These are phyloP conservation scores for Ogataea allantospora DNA, from an alignment of 805 yeast genomes.

Conservation along the genomic window DNA sequence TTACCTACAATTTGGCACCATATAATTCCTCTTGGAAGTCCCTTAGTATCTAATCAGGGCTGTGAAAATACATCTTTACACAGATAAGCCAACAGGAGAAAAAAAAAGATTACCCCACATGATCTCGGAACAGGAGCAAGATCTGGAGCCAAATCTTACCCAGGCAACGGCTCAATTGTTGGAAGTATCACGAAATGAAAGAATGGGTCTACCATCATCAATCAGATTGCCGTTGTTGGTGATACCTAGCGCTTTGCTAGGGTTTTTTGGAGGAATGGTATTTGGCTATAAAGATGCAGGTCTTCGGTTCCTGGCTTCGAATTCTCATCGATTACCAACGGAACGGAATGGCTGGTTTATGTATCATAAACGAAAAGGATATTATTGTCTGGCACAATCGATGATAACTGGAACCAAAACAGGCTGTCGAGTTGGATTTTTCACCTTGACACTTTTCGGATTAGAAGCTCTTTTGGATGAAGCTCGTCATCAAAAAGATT, in stretches of 20 bases:
- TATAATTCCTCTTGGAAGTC: too few relatives aligned
- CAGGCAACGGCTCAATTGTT: conserved; percentile 3
- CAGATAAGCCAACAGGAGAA: not conserved
- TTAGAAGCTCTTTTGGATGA: conserved; percentile 62
- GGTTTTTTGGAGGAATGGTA: conserved; percentile 55
- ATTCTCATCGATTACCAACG: conserved; percentile 76
- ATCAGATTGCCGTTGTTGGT: conserved; percentile 45
- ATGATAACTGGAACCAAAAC: conserved; percentile 45
- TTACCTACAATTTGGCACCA: too few relatives aligned
- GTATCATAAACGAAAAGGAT: conserved; percentile 80
- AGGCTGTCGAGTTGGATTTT: conserved; percentile 41
- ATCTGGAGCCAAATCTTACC: too few relatives aligned
- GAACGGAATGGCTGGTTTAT: conserved; percentile 85
- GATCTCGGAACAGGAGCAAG: too few relatives aligned
- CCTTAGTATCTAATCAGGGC: too few relatives aligned
- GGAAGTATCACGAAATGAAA: conserved; percentile 25
- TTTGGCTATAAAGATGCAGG: conserved; percentile 57
- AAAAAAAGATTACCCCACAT: not conserved
- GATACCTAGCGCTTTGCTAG: conserved; percentile 40
- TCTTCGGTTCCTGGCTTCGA: conserved; percentile 67
- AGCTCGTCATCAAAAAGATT: conserved; percentile 50
- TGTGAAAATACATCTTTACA: conserved; percentile 6
- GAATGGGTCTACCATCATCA: conserved; percentile 50
- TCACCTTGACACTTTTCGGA: conserved; percentile 52
- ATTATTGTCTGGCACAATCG: conserved; percentile 62